Evolutionary conservation across 208 protist genomes (phyloP), one percentile per base, ranked within the genome.

Genomic region (Naegleria gruberi): DNA sequence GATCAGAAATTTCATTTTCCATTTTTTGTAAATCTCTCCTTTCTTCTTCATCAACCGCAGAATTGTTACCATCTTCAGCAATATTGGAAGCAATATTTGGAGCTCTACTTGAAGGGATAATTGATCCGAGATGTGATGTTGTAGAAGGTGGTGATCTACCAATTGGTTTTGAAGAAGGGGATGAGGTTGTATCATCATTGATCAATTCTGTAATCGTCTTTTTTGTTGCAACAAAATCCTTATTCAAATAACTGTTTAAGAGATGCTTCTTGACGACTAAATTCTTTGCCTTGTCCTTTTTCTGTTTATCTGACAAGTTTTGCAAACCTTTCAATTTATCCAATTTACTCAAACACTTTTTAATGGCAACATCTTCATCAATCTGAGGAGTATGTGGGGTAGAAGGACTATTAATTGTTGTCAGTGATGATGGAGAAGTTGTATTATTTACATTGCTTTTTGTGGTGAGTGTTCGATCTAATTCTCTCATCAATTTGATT

Each of bases 271-370:
- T 86, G 43, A 86, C 12, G 0, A 86, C 82, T 45, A 86, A 40
- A n/a, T 46, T 86, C 43, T 46, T 86, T 4, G 82, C 34, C n/a
- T 86, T 86, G 41, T 86, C 82, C n/a, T 44, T 46, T 15, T 46
- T 43, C 45, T 86, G 82, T 47, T 86, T 37, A n/a, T 47, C 82
- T 6, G 17, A 30, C 19, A 86, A 34, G 17, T 86, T 86, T 86
- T 86, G 82, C 34, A 86, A 30, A 37, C 82, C 82, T 86, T 46
- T 86, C 41, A 86, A 86, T 44, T 86, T 86, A 15, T 86, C 82
- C 37, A 86, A 46, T 86, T 86, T 86, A 6, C 23, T 86, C 8
- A 86, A 10, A 34, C 82, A 42, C 43, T 42, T 30, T 46, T 43
- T 37, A 47, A 86, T 86, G 19, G 51, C 51, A 30, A 30, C 51